Base-by-base conservation (phyloP, 1,139 yeast species). In the Yamadazyma atlantica region DNA sequence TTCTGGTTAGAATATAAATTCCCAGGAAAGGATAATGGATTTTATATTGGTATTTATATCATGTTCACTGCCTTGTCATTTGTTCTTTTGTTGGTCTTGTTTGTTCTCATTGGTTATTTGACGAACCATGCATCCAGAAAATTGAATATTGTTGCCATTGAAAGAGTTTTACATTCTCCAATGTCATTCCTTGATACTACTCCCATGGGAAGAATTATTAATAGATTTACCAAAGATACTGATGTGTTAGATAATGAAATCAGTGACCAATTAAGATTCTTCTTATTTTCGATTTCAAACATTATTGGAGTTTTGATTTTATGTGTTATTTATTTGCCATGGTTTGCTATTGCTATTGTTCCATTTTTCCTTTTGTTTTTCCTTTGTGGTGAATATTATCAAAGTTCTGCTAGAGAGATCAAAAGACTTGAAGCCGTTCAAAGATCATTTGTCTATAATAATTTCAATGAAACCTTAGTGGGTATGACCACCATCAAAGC, bases 1-100 rank as follows among this genome's bases (percentile, higher is more conserved):
- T 89, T 78, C 60, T 89, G 97, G 97, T 74, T 85, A 2, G 76
- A 71, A 27, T 38, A 68, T 39, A 80, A 76, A 57, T 87, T 83
- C 19, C 14, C 18, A 51, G 42, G 57, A 17, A 61, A 73, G 36
- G 50, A 75, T 1, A 64, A 73, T 37, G 73, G 75, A 4, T 77
- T 78, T 45, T 89, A 89, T 59, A 85, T 87, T 64, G 96, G 90
- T 1, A 45, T 84, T 28, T 85, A 84, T 51, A 79, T 82, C 36
- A 65, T 80, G 74, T 73, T 82, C 49, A 71, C 82, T 1, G 64
- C 48, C 50, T 73, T 43, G 57, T 65, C 60, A 9, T 69, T 49
- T 29, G 27, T 66, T 5, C 57, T 75, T 29, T 64, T 73, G 33
- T 60, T 69, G 28, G 28, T 52, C 12, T 69, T 74, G 41, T 80